Evolutionary conservation across 805 yeast species (phyloP).

Genomic region (Yarrowia deformans): DNA sequence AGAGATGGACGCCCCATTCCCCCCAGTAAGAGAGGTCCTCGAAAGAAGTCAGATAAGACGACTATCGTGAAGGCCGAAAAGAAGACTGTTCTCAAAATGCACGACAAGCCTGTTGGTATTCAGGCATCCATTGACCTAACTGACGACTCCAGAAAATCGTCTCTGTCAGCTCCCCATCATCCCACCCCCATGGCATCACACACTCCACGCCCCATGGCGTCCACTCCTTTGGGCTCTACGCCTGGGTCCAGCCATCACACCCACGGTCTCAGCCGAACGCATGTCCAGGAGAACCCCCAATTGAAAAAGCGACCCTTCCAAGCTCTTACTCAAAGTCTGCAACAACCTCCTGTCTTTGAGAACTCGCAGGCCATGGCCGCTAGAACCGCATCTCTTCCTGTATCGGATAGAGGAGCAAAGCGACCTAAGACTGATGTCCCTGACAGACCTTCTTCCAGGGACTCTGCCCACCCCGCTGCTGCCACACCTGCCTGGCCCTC

Average conservation of each 20-base stretch:
- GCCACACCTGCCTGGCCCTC: too few relatives aligned
- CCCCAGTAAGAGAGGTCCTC: slow-evolving; percentile 19
- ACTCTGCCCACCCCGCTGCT: background rate
- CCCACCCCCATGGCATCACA: slow-evolving; percentile 12
- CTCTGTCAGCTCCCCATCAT: background rate
- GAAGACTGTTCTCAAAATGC: slow-evolving; percentile 6
- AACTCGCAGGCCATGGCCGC: background rate
- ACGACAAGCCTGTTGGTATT: background rate
- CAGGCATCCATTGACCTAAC: slow-evolving; percentile 1
- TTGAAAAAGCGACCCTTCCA: slow-evolving; percentile 19
- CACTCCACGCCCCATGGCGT: background rate
- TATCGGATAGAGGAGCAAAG: background rate
- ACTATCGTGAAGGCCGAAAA: background rate
- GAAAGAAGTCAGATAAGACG: slow-evolving; percentile 30
- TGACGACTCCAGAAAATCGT: background rate
- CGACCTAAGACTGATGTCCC: slow-evolving; percentile 9
- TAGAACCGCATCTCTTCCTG: slow-evolving; percentile 23
- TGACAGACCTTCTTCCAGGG: background rate
- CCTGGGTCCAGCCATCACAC: background rate
- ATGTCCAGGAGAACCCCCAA: slow-evolving; percentile 10
- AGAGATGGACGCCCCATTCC: slow-evolving; percentile 35
- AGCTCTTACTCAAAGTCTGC: slow-evolving; percentile 28
- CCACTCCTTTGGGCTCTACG: background rate
- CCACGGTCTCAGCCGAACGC: slow-evolving; percentile 11
- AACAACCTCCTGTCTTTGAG: slow-evolving; percentile 22